These are phyloP conservation scores for Sabuloglossum arenarium DNA, from an alignment of 495 filamentous ascomycete species.

Conservation along the genomic window DNA sequence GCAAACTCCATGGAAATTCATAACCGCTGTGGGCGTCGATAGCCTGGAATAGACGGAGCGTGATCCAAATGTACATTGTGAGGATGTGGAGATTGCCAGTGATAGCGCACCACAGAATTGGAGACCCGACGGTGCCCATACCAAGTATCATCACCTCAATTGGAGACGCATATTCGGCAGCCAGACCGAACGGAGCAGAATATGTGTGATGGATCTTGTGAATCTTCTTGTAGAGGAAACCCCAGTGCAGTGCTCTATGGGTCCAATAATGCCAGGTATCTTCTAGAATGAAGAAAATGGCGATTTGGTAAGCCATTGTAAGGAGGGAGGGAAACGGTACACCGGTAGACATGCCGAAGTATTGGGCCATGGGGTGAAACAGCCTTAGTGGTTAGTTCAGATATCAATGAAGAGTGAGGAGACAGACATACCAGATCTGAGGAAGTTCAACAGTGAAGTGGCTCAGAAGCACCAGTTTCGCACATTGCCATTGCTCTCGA, in stretches of 20 bases:
- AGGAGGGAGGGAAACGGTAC: slow-evolving; percentile 73
- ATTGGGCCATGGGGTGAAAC: slow-evolving; percentile 95
- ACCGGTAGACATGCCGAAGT: slow-evolving; percentile 67
- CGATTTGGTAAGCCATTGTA: slow-evolving; percentile 82
- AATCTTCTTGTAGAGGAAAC: slow-evolving; percentile 76
- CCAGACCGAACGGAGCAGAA: slow-evolving; percentile 88
- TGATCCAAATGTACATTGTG: slow-evolving; percentile 97
- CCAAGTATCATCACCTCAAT: slow-evolving; percentile 97
- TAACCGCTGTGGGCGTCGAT: slow-evolving; percentile 96
- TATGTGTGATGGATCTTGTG: slow-evolving; percentile 99
- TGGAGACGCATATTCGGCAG: slow-evolving; percentile 92
- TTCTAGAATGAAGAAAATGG: slow-evolving; percentile 86
- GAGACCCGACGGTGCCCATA: slow-evolving; percentile 65
- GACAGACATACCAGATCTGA: slow-evolving; percentile 61
- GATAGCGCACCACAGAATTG: slow-evolving; percentile 67
- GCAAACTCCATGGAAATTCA: slow-evolving; percentile 92
- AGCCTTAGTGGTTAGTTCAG: slow-evolving; percentile 25
- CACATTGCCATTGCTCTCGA: slow-evolving; percentile 86
- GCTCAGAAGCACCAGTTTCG: slow-evolving; percentile 68
- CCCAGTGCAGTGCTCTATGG: slow-evolving; percentile 89
- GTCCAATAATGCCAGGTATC: slow-evolving; percentile 98
- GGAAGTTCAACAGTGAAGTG: slow-evolving; percentile 96
- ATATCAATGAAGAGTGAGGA: neutral
- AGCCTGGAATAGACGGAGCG: slow-evolving; percentile 82
- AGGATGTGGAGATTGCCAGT: slow-evolving; percentile 79